Percentiles rank a stretch among this genome's conserved stretches.
Evolutionary conservation across 2,329 filamentous ascomycete species (phyloP).

Genomic region (Aspergillus sp.): DNA sequence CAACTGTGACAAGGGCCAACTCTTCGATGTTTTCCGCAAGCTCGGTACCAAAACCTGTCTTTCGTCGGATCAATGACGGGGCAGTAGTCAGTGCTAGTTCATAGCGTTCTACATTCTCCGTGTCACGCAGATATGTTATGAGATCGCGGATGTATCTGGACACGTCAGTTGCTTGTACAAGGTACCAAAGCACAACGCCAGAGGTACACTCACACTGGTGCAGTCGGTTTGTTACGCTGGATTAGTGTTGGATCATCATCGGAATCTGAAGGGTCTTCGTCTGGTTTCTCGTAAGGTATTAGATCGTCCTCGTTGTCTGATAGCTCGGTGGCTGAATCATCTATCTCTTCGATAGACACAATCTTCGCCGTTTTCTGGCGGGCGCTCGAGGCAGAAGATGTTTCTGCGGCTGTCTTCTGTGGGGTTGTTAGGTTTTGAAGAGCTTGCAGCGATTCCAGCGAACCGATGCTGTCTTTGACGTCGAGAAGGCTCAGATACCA

Average conservation of each 20-base stretch:
- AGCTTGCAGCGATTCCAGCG: conserved; percentile 50
- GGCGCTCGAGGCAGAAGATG: not conserved
- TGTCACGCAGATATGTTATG: conserved; percentile 73
- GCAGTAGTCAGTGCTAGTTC: conserved; percentile 75
- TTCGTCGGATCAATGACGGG: conserved; percentile 78
- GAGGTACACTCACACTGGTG: conserved; percentile 64
- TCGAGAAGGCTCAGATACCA: conserved; percentile 70
- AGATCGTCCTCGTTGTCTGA: conserved; percentile 63
- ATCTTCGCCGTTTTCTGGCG: conserved; percentile 36
- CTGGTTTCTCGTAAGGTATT: conserved; percentile 77
- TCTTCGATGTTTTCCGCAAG: conserved; percentile 81
- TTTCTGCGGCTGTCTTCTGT: conserved; percentile 7
- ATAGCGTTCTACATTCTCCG: conserved; percentile 81
- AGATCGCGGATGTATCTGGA: conserved; percentile 76
- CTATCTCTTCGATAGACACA: conserved; percentile 62
- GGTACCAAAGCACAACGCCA: not conserved
- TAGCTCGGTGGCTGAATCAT: conserved; percentile 50
- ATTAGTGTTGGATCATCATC: conserved; percentile 90
- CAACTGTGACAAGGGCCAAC: conserved; percentile 71
- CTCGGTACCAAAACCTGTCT: conserved; percentile 84
- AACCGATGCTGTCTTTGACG: conserved; percentile 63
- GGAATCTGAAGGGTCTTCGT: conserved; percentile 85
- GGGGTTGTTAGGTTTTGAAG: conserved; percentile 15
- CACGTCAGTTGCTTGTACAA: conserved; percentile 12
- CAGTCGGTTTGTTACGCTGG: conserved; percentile 74